These are phyloP conservation scores for Xylaria sp. DNA, from an alignment of 2,329 filamentous ascomycete species.

Conservation along the genomic window DNA sequence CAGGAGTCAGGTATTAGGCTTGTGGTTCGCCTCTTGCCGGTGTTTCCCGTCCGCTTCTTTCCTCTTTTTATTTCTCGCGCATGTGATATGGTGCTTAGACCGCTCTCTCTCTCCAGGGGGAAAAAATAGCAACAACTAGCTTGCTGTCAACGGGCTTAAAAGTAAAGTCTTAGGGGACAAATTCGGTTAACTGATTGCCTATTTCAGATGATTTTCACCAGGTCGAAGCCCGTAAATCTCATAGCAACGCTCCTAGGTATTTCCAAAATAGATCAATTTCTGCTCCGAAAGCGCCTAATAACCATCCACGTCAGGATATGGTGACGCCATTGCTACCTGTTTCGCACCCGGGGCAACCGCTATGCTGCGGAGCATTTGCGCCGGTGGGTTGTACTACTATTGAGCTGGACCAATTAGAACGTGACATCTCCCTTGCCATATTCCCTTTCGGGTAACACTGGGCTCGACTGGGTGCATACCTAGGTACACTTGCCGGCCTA, in stretches of 20 bases:
- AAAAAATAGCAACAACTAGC: neutral
- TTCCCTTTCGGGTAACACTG: constrained; percentile 31
- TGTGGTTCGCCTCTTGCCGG: constrained; percentile 10
- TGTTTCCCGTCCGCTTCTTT: constrained; percentile 3
- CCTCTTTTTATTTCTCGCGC: neutral
- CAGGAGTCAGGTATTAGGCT: constrained; percentile 21
- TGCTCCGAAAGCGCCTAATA: neutral
- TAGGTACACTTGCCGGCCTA: neutral
- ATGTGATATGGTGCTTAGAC: neutral
- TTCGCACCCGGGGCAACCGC: neutral
- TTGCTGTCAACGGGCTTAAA: neutral
- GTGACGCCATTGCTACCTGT: constrained; percentile 33
- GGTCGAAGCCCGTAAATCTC: neutral
- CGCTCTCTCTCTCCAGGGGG: neutral
- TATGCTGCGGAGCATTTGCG: constrained; percentile 35
- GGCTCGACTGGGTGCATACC: neutral
- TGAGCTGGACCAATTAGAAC: constrained; percentile 22
- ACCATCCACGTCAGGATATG: constrained; percentile 8
- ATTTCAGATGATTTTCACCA: neutral
- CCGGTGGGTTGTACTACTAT: constrained; percentile 11
- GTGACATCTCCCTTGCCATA: neutral
- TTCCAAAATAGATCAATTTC: constrained; percentile 1
- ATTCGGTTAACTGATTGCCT: constrained; percentile 12
- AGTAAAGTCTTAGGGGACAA: neutral
- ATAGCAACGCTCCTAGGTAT: neutral